Conservation (phyloP, 805 yeast species). For the Candida adriatica region DNA sequence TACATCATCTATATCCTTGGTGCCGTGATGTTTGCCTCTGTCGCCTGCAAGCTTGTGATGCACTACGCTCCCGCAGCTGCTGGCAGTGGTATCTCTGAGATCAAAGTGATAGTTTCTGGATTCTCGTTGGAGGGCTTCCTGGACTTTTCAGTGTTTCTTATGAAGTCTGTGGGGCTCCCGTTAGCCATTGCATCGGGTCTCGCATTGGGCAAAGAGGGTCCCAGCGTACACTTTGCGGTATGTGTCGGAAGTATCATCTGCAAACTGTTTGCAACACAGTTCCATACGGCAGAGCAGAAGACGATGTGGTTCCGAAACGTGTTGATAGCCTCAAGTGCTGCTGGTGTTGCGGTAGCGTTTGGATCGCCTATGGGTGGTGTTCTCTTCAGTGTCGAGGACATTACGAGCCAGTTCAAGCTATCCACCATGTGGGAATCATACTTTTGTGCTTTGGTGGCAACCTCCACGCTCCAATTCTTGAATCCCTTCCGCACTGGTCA, state of each 20-base stretch:
- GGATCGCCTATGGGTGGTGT: slow-evolving; percentile 98
- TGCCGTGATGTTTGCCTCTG: slow-evolving; percentile 54
- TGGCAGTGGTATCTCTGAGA: slow-evolving; percentile 96
- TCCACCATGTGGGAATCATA: slow-evolving; percentile 87
- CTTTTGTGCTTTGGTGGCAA: slow-evolving; percentile 85
- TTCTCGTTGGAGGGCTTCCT: slow-evolving; percentile 74
- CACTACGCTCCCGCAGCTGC: slow-evolving; percentile 83
- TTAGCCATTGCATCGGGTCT: slow-evolving; percentile 89
- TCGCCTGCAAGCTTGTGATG: slow-evolving; percentile 65
- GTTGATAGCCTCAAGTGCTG: slow-evolving; percentile 87
- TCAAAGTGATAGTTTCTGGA: slow-evolving; percentile 90
- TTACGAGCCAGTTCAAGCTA: slow-evolving; percentile 64
- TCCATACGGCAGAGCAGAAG: slow-evolving; percentile 9
- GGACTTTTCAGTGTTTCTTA: slow-evolving; percentile 59
- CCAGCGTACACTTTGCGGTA: slow-evolving; percentile 95
- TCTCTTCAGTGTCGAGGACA: slow-evolving; percentile 86
- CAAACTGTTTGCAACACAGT: slow-evolving; percentile 18
- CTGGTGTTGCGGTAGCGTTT: slow-evolving; percentile 98
- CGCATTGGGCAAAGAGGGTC: slow-evolving; percentile 96
- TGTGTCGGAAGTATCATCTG: slow-evolving; percentile 63
- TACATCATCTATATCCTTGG: slow-evolving; percentile 54
- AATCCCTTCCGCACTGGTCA: slow-evolving; percentile 96
- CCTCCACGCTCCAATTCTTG: slow-evolving; percentile 67
- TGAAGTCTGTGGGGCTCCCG: slow-evolving; percentile 80
- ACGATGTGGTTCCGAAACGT: slow-evolving; percentile 18